These are phyloP conservation scores for Ustilago curta DNA, from an alignment of 1,284 basidiomycete genomes.

Conservation along the genomic window DNA sequence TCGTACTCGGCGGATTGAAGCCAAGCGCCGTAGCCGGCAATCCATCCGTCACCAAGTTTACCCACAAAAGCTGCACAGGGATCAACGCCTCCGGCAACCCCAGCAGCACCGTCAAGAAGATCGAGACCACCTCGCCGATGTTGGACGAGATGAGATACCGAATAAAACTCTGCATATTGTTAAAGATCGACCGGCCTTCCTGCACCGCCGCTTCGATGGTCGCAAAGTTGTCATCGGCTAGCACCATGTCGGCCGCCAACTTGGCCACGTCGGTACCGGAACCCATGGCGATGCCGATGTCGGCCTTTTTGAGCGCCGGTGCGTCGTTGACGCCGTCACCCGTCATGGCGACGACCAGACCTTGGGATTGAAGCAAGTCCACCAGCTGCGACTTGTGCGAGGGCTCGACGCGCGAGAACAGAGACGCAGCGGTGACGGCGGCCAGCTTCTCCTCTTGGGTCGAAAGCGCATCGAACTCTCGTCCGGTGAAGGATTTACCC, in stretches of 20 bases:
- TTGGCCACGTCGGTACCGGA: conserved; percentile 71
- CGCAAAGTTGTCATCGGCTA: conserved; percentile 72
- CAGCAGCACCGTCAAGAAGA: conserved; percentile 94
- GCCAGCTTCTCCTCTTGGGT: conserved; percentile 80
- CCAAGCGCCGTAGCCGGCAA: conserved; percentile 97
- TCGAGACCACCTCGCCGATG: conserved; percentile 97
- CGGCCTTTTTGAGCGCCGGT: conserved; percentile 70
- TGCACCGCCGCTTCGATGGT: conserved; percentile 72
- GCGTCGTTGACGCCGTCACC: conserved; percentile 71
- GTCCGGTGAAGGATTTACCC: conserved; percentile 93
- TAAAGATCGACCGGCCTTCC: conserved; percentile 97
- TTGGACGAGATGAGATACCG: conserved; percentile 87
- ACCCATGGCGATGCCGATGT: conserved; percentile 72
- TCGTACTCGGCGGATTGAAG: conserved; percentile 93
- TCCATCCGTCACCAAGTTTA: conserved; percentile 76
- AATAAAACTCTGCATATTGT: conserved; percentile 99
- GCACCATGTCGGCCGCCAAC: conserved; percentile 71
- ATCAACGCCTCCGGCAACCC: conserved; percentile 99
- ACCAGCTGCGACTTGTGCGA: conserved; percentile 95
- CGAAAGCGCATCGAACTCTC: conserved; percentile 85
- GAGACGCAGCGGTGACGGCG: conserved; percentile 85
- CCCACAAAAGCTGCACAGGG: conserved; percentile 95
- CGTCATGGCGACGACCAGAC: conserved; percentile 94
- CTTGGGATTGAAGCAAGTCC: conserved; percentile 90
- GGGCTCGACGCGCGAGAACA: conserved; percentile 95